Evolutionary conservation across 1,284 basidiomycete genomes (phyloP), one percentile per base, ranked within the genome.

Genomic region (Serendipita sp.): DNA sequence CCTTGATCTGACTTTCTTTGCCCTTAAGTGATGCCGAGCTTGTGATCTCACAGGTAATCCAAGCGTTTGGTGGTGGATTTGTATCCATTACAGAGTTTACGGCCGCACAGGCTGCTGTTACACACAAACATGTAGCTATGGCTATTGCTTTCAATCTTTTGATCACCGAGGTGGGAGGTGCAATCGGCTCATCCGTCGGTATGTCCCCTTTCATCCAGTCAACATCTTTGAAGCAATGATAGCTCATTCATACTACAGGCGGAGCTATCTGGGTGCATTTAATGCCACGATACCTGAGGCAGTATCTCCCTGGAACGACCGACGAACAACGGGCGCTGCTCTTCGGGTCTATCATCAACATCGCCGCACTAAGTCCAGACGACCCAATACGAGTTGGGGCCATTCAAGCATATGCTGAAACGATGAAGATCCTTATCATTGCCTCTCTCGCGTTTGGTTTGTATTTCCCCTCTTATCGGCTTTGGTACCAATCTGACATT

Each of bases 101-200:
- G 63, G 84, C 82, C 43, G 84, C 88, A 0, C 91, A 93, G 72
- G 88, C 87, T 2, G 77, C 82, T 8, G 89, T 91, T 1, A 76
- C 83, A 0, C 89, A 90, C 70, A 65, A 66, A 8, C 88, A 93
- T 67, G 83, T 93, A 22, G 91, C 88, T 0, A 84, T 86, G 67
- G 86, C 87, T 62, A 93, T 87, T 3, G 91, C 91, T 0, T 77
- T 92, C 66, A 82, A 92, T 13, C 76, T 93, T 38, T 78, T 93
- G 43, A 79, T 88, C 68, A 85, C 87, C 8, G 88, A 92, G 71
- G 84, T 90, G 65, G 89, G 88, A 53, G 84, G 83, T 17, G 81
- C 82, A 0, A 77, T 88, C 17, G 87, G 88, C n/a, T 79, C 76
- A 29, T 84, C 85, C 4, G 77, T 85, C 60, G 79, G 80, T 82